Base-by-base conservation (phyloP, 129 eudicot species). In the Centella asiatica region DNA sequence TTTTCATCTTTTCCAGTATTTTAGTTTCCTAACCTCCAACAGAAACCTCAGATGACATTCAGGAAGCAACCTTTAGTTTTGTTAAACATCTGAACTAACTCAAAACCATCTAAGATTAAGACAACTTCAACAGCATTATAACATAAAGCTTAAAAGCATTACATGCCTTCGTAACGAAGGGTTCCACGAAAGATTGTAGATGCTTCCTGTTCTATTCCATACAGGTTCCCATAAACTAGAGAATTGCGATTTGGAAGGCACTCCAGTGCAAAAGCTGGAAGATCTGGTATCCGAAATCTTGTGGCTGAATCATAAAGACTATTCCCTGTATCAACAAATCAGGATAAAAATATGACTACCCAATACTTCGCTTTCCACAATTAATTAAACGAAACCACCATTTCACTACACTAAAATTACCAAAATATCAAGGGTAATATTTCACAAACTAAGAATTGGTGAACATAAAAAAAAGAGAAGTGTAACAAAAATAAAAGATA, bases 201-300 rank as follows among this genome's bases (percentile, higher is more conserved):
- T 18, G 99, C 99, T 82, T 93, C 99, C 48, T 78, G 74, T 60
- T 65, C 73, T 44, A 93, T 93, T 3, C 96, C 88, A 51, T 93
- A 93, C 22, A 93, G 70, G 62, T 92, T 92, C 47, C 83, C 96
- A 68, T 92, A 92, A 19, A 76, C 74, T 58, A 92, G 81, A 57
- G 99, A 92, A 72, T 92, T 62, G 33, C 99, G 86, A 68, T 92
- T 92, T 14, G 99, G 99, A 50, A 92, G 88, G 29, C 88, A 85
- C 71, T 93, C 99, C 56, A 93, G 54, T 50, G 99, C 95, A 78
- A 93, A 87, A 74, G 99, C 99, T 64, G 99, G 99, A 74, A 87
- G 82, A 67, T 88, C 85, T 64, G 95, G 85, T 67, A 93, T 61
- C 50, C 95, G 83, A 49, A 82, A 69, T 57, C 70, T 80, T 73